phyloP scores from a whole-genome alignment of 805 yeast species.

The Kregervanrija delftensis region DNA sequence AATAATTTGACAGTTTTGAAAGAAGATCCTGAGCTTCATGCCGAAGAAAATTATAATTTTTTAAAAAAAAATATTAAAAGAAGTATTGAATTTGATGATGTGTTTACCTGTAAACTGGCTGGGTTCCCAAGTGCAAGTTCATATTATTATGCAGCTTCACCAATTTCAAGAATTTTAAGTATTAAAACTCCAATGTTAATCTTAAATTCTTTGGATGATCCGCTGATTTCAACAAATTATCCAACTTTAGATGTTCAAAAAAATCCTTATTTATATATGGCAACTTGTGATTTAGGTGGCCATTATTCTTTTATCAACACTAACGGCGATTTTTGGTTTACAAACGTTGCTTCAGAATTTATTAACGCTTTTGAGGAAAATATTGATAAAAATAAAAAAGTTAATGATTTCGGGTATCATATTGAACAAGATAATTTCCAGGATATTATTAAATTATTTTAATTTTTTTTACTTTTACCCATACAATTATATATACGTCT shows the following conservation, averaged over 20 bases:
- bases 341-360: slow-evolving; percentile 34
- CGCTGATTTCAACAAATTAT: slow-evolving; percentile 48
- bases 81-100: slow-evolving; percentile 53
- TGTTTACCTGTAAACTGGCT: slow-evolving; percentile 52
- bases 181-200: slow-evolving; percentile 57
- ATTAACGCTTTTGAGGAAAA: slow-evolving; percentile 30
- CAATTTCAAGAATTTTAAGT: slow-evolving; percentile 46
- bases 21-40: slow-evolving; percentile 24
- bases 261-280: slow-evolving; percentile 54
- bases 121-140: slow-evolving; percentile 58
- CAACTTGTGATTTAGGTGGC: slow-evolving; percentile 63
- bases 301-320: slow-evolving; percentile 50
- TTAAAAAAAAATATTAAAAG: slow-evolving; percentile 31
- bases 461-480: background rate
- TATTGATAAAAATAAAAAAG: slow-evolving; percentile 9
- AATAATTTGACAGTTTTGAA: slow-evolving; percentile 33
- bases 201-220: slow-evolving; percentile 62
- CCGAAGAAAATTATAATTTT: slow-evolving; percentile 21
- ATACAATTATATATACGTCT: background rate
- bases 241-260: slow-evolving; percentile 42
- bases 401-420: slow-evolving; percentile 16
- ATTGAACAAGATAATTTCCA: slow-evolving; percentile 14
- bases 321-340: slow-evolving; percentile 42
- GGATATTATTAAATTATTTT: slow-evolving; percentile 13
- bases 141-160: slow-evolving; percentile 62